A percentile compares a stretch with the other conserved stretches of the same genome.
phyloP scores from a whole-genome alignment of 805 yeast species.

The Pichia deserticola region DNA sequence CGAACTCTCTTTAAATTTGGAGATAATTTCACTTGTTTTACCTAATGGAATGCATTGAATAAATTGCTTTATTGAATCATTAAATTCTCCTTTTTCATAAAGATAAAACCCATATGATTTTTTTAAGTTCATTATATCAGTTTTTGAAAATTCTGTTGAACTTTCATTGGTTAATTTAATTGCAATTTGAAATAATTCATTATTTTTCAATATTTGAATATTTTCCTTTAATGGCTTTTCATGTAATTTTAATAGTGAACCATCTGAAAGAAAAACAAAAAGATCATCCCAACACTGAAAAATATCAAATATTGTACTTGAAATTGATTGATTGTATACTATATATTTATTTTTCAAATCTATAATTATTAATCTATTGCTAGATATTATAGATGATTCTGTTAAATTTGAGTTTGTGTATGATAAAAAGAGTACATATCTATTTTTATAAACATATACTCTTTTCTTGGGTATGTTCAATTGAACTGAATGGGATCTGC shows the following conservation, averaged over 20 bases:
- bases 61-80: conserved; percentile 70
- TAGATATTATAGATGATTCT: conserved; percentile 18
- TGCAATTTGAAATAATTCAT: conserved; percentile 69
- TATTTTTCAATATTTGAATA: conserved; percentile 56
- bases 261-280: conserved; percentile 65
- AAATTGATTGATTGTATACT: conserved; percentile 61
- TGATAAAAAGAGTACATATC: conserved; percentile 45
- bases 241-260: conserved; percentile 57
- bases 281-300: conserved; percentile 51
- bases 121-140: conserved; percentile 35
- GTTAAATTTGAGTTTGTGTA: conserved; percentile 33
- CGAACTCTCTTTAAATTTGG: conserved; percentile 71
- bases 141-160: conserved; percentile 20
- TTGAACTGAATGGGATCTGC: conserved; percentile 46
- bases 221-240: conserved; percentile 65
- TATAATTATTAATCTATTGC: conserved; percentile 56
- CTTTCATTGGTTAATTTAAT: conserved; percentile 47
- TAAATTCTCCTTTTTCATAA: conserved; percentile 55
- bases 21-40: conserved; percentile 68
- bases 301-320: conserved; percentile 53
- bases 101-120: conserved; percentile 65
- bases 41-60: conserved; percentile 40
- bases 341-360: conserved; percentile 66
- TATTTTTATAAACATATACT: conserved; percentile 34
- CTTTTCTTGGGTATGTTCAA: conserved; percentile 51